Evolutionary conservation across 345 rosid species (phyloP), one percentile per base, ranked within the genome.

Genomic region (Conringia planisiliqua): DNA sequence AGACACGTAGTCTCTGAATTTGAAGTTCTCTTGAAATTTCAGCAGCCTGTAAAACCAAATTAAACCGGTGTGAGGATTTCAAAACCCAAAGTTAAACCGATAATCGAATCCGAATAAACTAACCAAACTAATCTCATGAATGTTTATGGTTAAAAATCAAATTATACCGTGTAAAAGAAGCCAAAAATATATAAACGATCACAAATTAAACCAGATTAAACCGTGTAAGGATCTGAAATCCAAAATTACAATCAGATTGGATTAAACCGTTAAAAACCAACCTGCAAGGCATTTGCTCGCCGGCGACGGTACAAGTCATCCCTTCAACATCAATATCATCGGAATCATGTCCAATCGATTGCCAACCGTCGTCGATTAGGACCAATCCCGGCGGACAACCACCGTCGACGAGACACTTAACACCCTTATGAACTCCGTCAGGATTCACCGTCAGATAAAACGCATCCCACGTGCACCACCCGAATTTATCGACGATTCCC

Each of bases 401-500:
- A 3, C 96, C 97, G 1, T 88, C 91, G 12, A 84, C 97, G 4
- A 95, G 84, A 3, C 86, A 82, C 51, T 88, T 80, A 0, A 91
- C 93, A 1, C 96, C 98, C 27, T 94, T 85, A 82, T 84, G 77
- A 17, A 94, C 71, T 0, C 98, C 98, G 8, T 85, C 82, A 6
- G 99, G 99, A 74, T 90, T 77, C 70, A 92, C 98, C 0, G 89
- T 85, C 50, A 95, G 90, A 63, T 95, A 95, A 70, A 95, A 92
- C 38, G 99, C 99, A 43, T 95, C 99, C 99, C 99, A 95, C 9
- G 99, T 90, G 63, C 98, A 92, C 99, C 99, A 95, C 1, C 99
- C 99, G 48, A 95, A 95, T 62, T 95, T 95, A 67, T 90, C 97
- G 7, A 95, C 94, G 42, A 95, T 86, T 0, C 90, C 89, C 0